Evolutionary conservation across 163 green algal species (phyloP), one percentile per base, ranked within the genome.

Genomic region (Chloroidium sp.): DNA sequence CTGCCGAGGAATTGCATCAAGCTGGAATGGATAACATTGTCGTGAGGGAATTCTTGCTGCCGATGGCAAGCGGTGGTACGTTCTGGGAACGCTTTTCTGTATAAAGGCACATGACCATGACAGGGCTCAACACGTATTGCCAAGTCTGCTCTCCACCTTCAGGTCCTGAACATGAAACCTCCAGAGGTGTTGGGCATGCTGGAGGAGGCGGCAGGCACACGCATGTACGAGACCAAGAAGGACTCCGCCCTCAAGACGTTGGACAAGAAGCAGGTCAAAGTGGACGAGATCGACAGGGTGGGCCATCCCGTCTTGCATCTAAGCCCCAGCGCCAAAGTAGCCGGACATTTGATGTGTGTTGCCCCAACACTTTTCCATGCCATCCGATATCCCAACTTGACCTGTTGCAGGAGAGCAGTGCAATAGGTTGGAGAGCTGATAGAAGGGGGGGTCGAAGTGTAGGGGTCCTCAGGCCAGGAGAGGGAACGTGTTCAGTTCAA

Each of bases 151-250:
- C 36, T 36, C 36, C 36, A 36, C 10, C 1, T 76, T 10, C 88
- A 97, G 91, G 95, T 99, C 61, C 89, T 98, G 36, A 99, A 99
- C 93, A 99, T 99, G 97, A 99, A 98, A 87, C 95, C 97, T 0
- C 88, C 88, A 3, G 97, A 99, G 91, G 97, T 98, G 67, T 84
- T 99, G 83, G 92, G 91, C 8, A 95, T 99, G 92, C 89, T 99
- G 78, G 97, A 99, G 82, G 97, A 99, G 89, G 97, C 96, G 0
- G 92, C 92, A 0, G 97, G 97, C 36, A 99, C 97, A 2, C 93
- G 95, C 76, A 98, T 99, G 93, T 99, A 99, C 86, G 96, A 99
- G 83, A 94, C 90, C 76, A 99, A 99, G 88, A 98, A 98, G 87
- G 93, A 97, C 69, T 89, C 82, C 8, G 94, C 97, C 4, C 84